Conservation (phyloP, 192 early-diverging fungal species). For the Backusella macrospora region DNA sequence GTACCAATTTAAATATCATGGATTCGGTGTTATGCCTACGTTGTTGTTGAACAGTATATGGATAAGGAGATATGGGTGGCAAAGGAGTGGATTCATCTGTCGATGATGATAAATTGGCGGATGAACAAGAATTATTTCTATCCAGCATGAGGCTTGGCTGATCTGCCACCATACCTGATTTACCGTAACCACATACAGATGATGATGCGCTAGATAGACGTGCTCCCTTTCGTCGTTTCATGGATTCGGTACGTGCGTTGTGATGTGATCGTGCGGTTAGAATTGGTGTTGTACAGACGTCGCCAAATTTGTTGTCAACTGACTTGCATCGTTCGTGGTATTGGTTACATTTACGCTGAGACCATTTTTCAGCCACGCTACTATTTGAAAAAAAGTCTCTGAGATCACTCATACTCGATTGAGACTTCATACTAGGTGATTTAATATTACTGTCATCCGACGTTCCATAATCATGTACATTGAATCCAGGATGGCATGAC, state of each 20-base stretch:
- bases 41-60: slow-evolving; percentile 10
- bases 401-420: slow-evolving; percentile 27
- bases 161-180: background rate
- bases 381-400: slow-evolving; percentile 24
- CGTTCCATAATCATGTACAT: background rate
- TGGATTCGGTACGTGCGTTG: background rate
- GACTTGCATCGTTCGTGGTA: slow-evolving; percentile 25
- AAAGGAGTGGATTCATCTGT: slow-evolving; percentile 5
- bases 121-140: background rate
- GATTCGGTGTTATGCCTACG: slow-evolving; percentile 10
- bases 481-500: slow-evolving; percentile 10
- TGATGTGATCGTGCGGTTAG: slow-evolving; percentile 30
- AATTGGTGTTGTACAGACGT: slow-evolving; percentile 38
- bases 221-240: background rate
- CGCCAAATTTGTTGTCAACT: slow-evolving; percentile 34
- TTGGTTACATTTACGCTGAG: slow-evolving; percentile 29
- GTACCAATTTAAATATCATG: slow-evolving; percentile 12
- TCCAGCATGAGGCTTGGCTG: background rate
- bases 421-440: background rate
- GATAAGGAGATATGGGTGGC: background rate
- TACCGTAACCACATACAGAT: background rate
- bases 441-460: background rate
- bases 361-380: slow-evolving; percentile 31
- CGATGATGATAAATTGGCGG: background rate
- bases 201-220: slow-evolving; percentile 5